Evolutionary conservation across 495 filamentous ascomycete genomes (phyloP), one percentile per base, ranked within the genome.

Genomic region (Aspergillus olivimuriae): DNA sequence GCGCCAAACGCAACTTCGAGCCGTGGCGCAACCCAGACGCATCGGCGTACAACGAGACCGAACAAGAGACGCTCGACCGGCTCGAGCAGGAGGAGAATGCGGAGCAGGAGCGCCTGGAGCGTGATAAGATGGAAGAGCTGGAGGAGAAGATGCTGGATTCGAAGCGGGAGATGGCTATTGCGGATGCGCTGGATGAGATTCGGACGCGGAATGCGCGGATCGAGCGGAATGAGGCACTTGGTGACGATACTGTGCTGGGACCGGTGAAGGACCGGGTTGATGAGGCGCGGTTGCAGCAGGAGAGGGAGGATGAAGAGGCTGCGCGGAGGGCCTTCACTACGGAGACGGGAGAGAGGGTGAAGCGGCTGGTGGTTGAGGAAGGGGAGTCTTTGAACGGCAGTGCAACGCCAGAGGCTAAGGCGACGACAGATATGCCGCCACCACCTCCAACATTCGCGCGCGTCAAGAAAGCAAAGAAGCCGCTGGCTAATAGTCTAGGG

Each of bases 161-260:
- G n/a, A 94, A 92, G 72, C 72, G 84, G 43, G 94, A 97, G 69
- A 97, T 99, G 94, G 85, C 82, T 36, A 85, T 97, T 52, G 94
- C 94, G 26, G 94, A 99, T 70, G 88, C 88, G 22, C 66, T 99
- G 50, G 94, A 99, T 65, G 89, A 97, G 68, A 96, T 97, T 35
- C 72, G 92, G 44, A 88, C 81, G 30, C 65, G 91, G 51, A 99
- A 97, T 70, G 94, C 92, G 14, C 74, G 88, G 51, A 76, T 89
- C 19, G 86, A 90, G 64, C 73, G 83, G 52, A 82, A 80, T 41
- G 80, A 84, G 41, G 81, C 80, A 2, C 35, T 70, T 59, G 55
- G 69, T 6, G 66, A 66, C 15, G 68, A 76, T 26, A 63, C 61
- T 9, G 73, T 64, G 31, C 61, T 77, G 11, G 62, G 69, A 22